Evolutionary conservation across 768 basidiomycete species (phyloP), one percentile per base, ranked within the genome.

Genomic region (Phaeotremella skinneri): DNA sequence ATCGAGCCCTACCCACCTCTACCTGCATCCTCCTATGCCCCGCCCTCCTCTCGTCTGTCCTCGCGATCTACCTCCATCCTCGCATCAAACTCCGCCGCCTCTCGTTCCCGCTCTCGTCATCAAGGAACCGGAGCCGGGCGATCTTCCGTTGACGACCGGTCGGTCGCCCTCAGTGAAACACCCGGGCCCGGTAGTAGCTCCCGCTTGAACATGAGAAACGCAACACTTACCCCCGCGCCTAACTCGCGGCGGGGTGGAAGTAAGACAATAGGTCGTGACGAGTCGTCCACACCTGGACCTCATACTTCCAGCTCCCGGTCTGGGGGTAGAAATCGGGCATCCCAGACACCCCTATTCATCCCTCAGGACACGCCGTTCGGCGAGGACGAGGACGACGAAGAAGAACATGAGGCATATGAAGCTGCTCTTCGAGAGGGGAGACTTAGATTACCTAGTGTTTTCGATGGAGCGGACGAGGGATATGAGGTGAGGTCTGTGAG

Each of bases 1-100:
- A 61, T 77, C 45, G 76, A 77, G 43, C 76, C 76, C 25, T 77
- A 68, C 45, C 76, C 76, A n/a, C 66, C 76, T 3, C 54, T 75
- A 1, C 59, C 67, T 1, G 51, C 68, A 11, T 56, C 60, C 0
- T 31, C 67, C 11, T 71, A 74, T 47, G 65, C 68, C 26, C 70
- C 74, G 2, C 65, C 70, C 13, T 69, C 69, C 16, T 71, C 69
- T 42, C 67, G 72, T 1, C 62, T 74, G 1, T 69, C 67, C 9
- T 59, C 68, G 6, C 67, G 76, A 20, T 77, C 76, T 2, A 61
- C 70, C 5, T 70, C 68, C 0, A 64, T 73, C 41, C 11, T 13
- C 43, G 37, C n/a, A 9, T 39, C 37, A 9, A 61, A 55, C 5
- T 63, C 71, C 2, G 57, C 68, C 5, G 47, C 55, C 31, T 68